Percentiles rank a stretch among this genome's conserved stretches.
Evolutionary conservation across 306 rosid species (phyloP).

Genomic region (Argentina anserina): DNA sequence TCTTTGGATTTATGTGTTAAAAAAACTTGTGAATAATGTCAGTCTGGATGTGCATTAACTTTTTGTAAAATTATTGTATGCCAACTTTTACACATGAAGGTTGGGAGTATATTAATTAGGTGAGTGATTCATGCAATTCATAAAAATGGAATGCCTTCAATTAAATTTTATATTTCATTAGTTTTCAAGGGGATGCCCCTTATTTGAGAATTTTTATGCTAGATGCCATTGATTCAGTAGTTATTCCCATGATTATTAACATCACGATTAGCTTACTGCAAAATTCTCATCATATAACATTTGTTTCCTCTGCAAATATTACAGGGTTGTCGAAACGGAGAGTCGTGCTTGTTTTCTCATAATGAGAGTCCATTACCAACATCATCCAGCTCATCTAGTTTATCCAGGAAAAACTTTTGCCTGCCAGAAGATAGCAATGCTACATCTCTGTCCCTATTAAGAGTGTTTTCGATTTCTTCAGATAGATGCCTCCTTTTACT

Average conservation of each 20-base stretch:
- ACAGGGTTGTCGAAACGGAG: constrained; percentile 85
- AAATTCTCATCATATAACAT: not conserved
- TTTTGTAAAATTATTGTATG: not conserved
- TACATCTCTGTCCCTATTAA: constrained; percentile 42
- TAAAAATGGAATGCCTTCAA: not conserved
- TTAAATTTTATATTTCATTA: not conserved
- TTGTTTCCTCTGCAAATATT: constrained; percentile 8
- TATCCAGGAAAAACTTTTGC: constrained; percentile 34
- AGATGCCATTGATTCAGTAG: not conserved
- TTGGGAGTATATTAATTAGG: not conserved
- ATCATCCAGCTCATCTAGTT: constrained; percentile 29
- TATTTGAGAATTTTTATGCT: not conserved
- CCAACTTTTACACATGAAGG: not conserved
- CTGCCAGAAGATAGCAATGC: constrained; percentile 47
- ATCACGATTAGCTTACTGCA: not conserved
- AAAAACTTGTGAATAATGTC: not conserved
- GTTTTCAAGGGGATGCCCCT: not conserved
- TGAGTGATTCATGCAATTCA: not conserved
- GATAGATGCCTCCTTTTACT: constrained; percentile 53
- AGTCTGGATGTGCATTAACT: not conserved
- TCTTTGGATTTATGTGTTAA: not conserved
- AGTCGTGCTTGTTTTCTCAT: constrained; percentile 66
- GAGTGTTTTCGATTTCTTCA: constrained; percentile 41
- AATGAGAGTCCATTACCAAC: constrained; percentile 30
- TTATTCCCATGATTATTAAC: not conserved